Percentiles rank a stretch among this genome's conserved stretches.
Conservation (phyloP, 331 rosid genomes). For the Prunus yedoensis region DNA sequence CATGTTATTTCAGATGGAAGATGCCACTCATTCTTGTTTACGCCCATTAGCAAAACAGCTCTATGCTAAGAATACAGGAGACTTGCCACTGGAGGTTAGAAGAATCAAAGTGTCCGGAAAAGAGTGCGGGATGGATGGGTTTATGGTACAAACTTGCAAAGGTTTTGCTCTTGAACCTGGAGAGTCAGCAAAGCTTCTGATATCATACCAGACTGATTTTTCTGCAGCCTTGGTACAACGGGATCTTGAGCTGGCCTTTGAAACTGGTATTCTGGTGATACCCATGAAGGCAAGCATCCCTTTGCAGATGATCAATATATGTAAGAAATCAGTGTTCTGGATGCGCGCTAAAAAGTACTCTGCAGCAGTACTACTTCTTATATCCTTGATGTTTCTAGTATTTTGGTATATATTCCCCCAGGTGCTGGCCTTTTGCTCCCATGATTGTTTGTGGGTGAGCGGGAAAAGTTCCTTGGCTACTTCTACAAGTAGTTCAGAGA, state of each 20-base stretch:
- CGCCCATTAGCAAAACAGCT: conserved; percentile 59
- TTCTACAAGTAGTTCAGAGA: conserved; percentile 31
- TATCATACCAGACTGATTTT: conserved; percentile 77
- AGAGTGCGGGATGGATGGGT: conserved; percentile 84
- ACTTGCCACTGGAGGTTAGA: conserved; percentile 71
- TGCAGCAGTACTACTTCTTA: conserved; percentile 42
- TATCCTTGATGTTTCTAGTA: conserved; percentile 41
- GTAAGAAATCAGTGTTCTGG: conserved; percentile 74
- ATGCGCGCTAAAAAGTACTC: conserved; percentile 55
- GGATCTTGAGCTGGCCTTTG: conserved; percentile 80
- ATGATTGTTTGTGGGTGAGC: conserved; percentile 41
- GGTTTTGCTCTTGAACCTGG: conserved; percentile 83
- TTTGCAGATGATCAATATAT: conserved; percentile 55
- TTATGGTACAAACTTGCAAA: conserved; percentile 62
- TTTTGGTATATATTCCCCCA: conserved; percentile 51
- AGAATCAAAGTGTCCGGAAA: conserved; percentile 71
- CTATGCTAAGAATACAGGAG: conserved; percentile 82
- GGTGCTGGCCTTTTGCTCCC: conserved; percentile 35
- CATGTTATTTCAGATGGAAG: conserved; percentile 46
- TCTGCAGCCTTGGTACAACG: conserved; percentile 65
- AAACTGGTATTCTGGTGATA: conserved; percentile 67
- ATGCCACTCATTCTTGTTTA: conserved; percentile 54
- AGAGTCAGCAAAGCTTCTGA: conserved; percentile 62
- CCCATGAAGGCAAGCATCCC: conserved; percentile 86
- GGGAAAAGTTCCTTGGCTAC: conserved; percentile 36